Conservation (phyloP, 305 asterid species). For the Solanum hybrid region DNA sequence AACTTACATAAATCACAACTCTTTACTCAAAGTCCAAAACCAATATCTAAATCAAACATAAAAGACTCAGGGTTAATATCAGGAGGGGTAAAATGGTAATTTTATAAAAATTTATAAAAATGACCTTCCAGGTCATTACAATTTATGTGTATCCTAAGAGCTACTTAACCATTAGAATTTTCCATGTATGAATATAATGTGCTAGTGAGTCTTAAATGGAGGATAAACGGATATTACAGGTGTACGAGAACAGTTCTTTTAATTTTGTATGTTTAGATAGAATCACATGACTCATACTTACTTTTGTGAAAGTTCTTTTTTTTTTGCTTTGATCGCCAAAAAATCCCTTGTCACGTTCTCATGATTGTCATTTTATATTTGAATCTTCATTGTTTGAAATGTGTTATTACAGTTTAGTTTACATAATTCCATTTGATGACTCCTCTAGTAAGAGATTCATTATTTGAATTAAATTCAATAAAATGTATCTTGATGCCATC, state of each 20-base stretch:
- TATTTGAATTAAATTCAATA: background rate
- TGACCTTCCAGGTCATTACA: background rate
- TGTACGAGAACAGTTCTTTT: too few species aligned
- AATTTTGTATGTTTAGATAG: background rate
- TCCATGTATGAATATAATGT: background rate
- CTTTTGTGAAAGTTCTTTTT: too few species aligned
- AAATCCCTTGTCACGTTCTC: background rate
- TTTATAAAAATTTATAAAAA: too few species aligned
- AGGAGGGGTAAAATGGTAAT: background rate
- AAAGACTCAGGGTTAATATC: background rate
- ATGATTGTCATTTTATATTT: background rate
- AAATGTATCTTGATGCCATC: background rate
- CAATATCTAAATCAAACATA: background rate
- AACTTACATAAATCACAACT: background rate
- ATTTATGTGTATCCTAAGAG: background rate
- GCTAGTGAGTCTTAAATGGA: background rate
- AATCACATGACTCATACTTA: background rate
- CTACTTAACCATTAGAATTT: background rate
- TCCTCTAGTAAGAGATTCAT: background rate
- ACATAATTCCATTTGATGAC: background rate
- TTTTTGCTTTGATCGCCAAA: background rate
- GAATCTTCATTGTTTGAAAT: background rate
- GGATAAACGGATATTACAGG: background rate
- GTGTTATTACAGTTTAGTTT: background rate
- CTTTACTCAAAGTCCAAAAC: background rate